phyloP scores from a whole-genome alignment of 1,139 yeast species.

The Yueomyces sp. region DNA sequence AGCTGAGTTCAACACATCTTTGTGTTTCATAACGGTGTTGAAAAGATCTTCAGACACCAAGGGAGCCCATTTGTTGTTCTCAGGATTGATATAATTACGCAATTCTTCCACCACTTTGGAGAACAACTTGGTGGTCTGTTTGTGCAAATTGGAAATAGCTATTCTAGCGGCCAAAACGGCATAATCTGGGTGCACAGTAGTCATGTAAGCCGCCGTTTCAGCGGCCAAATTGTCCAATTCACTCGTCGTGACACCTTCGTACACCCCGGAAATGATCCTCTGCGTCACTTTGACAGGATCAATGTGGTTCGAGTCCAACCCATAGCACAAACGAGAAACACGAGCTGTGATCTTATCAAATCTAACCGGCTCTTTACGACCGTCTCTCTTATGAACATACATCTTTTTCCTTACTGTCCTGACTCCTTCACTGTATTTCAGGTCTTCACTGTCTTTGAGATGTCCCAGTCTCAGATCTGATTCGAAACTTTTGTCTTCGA shows the following conservation, averaged over 20 bases:
- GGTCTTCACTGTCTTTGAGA: too few species aligned
- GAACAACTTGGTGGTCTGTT: constrained; percentile 85
- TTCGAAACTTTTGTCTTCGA: too few species aligned
- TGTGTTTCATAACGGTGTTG: constrained; percentile 46
- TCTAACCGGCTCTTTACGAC: constrained; percentile 76
- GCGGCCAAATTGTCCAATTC: constrained; percentile 95
- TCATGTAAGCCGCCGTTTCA: constrained; percentile 97
- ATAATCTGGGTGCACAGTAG: constrained; percentile 94
- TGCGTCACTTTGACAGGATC: constrained; percentile 87
- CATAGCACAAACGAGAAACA: constrained; percentile 60
- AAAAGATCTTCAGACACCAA: constrained; percentile 68
- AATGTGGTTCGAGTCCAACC: constrained; percentile 70
- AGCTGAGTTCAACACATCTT: constrained; percentile 67
- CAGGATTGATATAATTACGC: constrained; percentile 63
- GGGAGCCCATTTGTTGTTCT: constrained; percentile 57
- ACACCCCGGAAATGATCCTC: constrained; percentile 78
- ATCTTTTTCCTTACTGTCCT: constrained; percentile 1
- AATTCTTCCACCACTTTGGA: constrained; percentile 63
- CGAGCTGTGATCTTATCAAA: constrained; percentile 66
- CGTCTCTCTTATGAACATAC: constrained; percentile 41
- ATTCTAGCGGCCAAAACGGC: constrained; percentile 93
- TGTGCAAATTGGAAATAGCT: constrained; percentile 90
- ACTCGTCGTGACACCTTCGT: constrained; percentile 90
- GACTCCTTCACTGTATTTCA: not conserved
- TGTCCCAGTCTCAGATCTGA: too few species aligned